A percentile compares a stretch with the other conserved stretches of the same genome.
These are phyloP conservation scores for Silene vulgaris DNA, from an alignment of 179 eudicot species.

Conservation along the genomic window DNA sequence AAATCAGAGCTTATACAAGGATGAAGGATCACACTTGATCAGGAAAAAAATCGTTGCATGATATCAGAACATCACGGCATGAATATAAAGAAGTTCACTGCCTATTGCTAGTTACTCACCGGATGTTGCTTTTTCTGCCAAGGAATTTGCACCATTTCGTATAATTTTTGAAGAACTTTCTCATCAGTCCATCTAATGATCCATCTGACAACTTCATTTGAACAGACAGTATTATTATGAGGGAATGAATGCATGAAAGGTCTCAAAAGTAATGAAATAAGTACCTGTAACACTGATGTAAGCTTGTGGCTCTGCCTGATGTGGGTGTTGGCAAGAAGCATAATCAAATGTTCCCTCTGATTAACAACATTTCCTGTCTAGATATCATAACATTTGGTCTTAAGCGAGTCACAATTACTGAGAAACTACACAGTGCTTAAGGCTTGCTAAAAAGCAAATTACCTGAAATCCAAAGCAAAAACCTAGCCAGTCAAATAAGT, in stretches of 20 bases:
- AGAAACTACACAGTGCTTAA: not conserved
- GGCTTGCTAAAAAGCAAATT: not conserved
- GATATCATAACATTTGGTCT: not conserved
- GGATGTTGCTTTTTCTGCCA: constrained; percentile 67
- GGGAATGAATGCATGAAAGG: not conserved
- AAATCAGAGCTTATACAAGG: constrained; percentile 2
- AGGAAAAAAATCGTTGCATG: not conserved
- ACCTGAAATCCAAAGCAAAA: constrained; percentile 89
- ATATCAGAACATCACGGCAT: not conserved
- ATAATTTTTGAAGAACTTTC: constrained; percentile 89
- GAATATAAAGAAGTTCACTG: not conserved
- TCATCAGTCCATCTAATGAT: constrained; percentile 78
- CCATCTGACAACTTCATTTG: constrained; percentile 52
- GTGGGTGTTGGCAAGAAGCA: constrained; percentile 82
- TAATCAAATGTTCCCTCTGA: constrained; percentile 87
- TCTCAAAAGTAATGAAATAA: not conserved
- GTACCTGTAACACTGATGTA: constrained; percentile 56
- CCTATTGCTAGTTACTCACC: constrained; percentile 41
- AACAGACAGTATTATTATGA: constrained; percentile 9
- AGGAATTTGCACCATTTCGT: constrained; percentile 95
- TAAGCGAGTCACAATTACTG: not conserved
- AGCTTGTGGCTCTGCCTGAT: constrained; percentile 56
- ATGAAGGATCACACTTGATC: not conserved
- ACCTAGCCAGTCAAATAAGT: constrained; percentile 89
- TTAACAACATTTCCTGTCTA: constrained; percentile 89